Conservation (phyloP, 73 alveolate species). For the Blepharisma japonicum region DNA sequence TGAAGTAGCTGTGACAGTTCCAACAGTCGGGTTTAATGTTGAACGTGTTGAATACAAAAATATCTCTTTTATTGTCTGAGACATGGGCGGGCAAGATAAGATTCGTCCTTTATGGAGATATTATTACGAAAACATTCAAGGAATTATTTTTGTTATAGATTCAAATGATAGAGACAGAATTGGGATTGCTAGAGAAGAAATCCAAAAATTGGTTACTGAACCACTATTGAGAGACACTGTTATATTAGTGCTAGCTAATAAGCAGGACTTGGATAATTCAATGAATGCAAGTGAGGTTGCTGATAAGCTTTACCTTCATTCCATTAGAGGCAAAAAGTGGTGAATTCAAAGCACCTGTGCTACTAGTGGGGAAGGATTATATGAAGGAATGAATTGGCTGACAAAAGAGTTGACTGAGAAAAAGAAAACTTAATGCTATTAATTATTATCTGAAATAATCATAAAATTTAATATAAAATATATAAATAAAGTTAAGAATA, state of each 20-base stretch:
- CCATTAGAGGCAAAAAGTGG: slow-evolving; percentile 85
- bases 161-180: slow-evolving; percentile 93
- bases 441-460: too few species aligned
- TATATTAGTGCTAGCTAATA: slow-evolving; percentile 94
- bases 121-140: slow-evolving; percentile 91
- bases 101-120: slow-evolving; percentile 95
- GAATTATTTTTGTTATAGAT: slow-evolving; percentile 96
- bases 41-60: slow-evolving; percentile 86
- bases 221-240: slow-evolving; percentile 89
- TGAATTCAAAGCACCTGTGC: slow-evolving; percentile 90
- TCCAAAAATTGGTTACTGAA: slow-evolving; percentile 80
- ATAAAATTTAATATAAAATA: too few species aligned
- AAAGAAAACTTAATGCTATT: slow-evolving; percentile 20
- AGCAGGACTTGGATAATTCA: slow-evolving; percentile 87
- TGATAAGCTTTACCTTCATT: slow-evolving; percentile 60
- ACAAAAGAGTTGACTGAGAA: slow-evolving; percentile 61
- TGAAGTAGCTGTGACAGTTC: slow-evolving; percentile 62
- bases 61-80: slow-evolving; percentile 85
- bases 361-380: slow-evolving; percentile 91
- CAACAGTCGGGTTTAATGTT: slow-evolving; percentile 92
- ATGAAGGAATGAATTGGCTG: slow-evolving; percentile 97
- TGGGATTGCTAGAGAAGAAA: slow-evolving; percentile 91
- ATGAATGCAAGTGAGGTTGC: slow-evolving; percentile 66
- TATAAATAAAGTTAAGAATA: too few species aligned
- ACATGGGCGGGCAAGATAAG: slow-evolving; percentile 95